Base-by-base conservation (phyloP, 257 asterid genomes). In the Jacaranda copaia region DNA sequence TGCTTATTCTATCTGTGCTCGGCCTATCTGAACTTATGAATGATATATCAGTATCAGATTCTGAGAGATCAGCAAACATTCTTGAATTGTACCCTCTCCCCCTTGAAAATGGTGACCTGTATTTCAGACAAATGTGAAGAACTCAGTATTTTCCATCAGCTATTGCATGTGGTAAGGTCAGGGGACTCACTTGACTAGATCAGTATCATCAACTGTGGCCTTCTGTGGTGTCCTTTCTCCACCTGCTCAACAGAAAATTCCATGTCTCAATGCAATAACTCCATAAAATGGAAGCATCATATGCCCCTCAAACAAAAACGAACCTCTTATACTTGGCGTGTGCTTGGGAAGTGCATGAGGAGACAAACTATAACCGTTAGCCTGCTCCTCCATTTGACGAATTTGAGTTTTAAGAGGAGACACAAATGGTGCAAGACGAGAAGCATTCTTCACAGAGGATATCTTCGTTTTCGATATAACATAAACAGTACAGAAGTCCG, bases 391-490 rank as follows among this genome's bases (percentile, higher is more conserved):
- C 73, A 77, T 40, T 19, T 84, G 74, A 10, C 75, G 84, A 16
- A 93, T 66, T 69, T 87, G 91, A 10, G 76, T 45, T 48, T 42
- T 65, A 58, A 93, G 90, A 11, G 98, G 95, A 5, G 97, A 93
- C 10, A 77, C 32, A 68, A 86, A 86, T 1, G 96, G 96, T 0
- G 95, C 91, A 9, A 43, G 70, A 7, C 97, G 96, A 25, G 89
- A 81, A 65, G 96, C 92, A 76, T 93, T 91, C 81, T 84, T 85
- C 52, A 93, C 90, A 4, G 94, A 87, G 18, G 96, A 90, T 43
- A 93, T 85, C 85, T 93, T 93, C 16, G 93, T 53, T 72, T 91
- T 93, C 9, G 98, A 93, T 79, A 93, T 93, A 14, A 93, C 97
- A 70, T 89, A 90, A 62, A 91, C 91, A 0, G 93, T 88, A 69